Evolutionary conservation across 129 eudicot species (phyloP), one percentile per base, ranked within the genome.

Genomic region (Lonicera japonica): DNA sequence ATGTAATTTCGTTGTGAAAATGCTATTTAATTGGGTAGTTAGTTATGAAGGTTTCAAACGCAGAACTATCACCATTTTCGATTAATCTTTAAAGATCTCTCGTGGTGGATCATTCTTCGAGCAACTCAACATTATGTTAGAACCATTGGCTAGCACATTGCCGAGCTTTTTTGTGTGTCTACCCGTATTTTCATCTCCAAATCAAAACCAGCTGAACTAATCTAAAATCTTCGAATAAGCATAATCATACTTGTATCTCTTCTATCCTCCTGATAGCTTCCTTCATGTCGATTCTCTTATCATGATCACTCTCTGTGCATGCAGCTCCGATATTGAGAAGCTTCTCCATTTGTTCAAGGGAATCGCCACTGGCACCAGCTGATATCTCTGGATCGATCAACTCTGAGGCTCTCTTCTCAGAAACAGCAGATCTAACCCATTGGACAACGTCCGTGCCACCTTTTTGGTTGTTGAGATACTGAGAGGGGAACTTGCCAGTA

Each of bases 391-490:
- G 96, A 51, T 94, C 99, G 4, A 88, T 77, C 55, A 88, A 50
- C 54, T 79, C 89, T 10, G 68, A 48, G 10, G 71, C 83, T 64
- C 86, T 63, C 25, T 74, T 70, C 55, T 88, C 92, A 1, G 82
- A 69, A 50, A 81, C 73, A 6, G 95, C 85, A 8, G 90, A 73
- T 1, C 52, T 51, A 1, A 68, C 89, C 96, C 96, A 94, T 51
- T 88, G 87, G 5, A 94, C 95, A 4, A 94, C 83, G 52, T 94
- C 96, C 0, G 89, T 88, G 12, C 96, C 96, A 24, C 95, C 87
- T 25, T 88, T 85, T 36, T 83, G 87, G 70, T 79, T 83, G 73
- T 70, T 80, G 18, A 79, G 65, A 60, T 92, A 92, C 65, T 85
- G 96, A 18, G 92, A 80, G 4, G 99, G 99, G 70, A 80, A 88